phyloP scores from a whole-genome alignment of 352 stramenopile genomes.

The Globisporangium echinulatum region DNA sequence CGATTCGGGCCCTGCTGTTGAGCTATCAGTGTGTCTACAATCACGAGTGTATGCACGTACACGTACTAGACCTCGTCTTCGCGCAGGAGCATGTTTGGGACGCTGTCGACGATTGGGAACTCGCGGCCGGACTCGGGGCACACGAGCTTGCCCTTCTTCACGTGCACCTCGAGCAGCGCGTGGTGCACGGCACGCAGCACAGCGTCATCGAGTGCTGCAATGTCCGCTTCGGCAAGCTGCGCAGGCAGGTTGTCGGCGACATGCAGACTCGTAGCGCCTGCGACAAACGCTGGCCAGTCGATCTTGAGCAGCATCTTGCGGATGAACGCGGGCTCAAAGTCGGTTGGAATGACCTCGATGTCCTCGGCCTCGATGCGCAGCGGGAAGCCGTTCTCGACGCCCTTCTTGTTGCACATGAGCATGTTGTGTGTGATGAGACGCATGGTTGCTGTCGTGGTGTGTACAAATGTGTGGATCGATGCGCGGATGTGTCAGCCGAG shows the following conservation, averaged over 20 bases:
- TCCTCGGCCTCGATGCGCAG: slow-evolving; percentile 80
- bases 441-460: slow-evolving; percentile 32
- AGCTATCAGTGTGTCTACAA: too few relatives aligned
- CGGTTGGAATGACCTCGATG: slow-evolving; percentile 74
- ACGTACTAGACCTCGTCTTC: slow-evolving; percentile 84
- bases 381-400: slow-evolving; percentile 89
- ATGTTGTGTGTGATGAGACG: slow-evolving; percentile 93
- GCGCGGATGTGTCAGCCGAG: too few relatives aligned
- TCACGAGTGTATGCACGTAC: not conserved
- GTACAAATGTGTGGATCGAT: not conserved
- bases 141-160: slow-evolving; percentile 94
- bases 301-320: slow-evolving; percentile 88
- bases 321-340: slow-evolving; percentile 82
- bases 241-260: slow-evolving; percentile 67
- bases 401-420: slow-evolving; percentile 93
- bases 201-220: slow-evolving; percentile 39
- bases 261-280: slow-evolving; percentile 65
- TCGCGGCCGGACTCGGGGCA: slow-evolving; percentile 94
- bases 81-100: slow-evolving; percentile 96
- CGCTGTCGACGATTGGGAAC: slow-evolving; percentile 96
- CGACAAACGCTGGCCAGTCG: slow-evolving; percentile 85
- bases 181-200: slow-evolving; percentile 85
- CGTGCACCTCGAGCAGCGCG: slow-evolving; percentile 91
- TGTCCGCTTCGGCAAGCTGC: slow-evolving; percentile 18
- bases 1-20: too few relatives aligned